Evolutionary conservation across 2,329 filamentous ascomycete genomes (phyloP).

Genomic region (Metarhizium humberi): DNA sequence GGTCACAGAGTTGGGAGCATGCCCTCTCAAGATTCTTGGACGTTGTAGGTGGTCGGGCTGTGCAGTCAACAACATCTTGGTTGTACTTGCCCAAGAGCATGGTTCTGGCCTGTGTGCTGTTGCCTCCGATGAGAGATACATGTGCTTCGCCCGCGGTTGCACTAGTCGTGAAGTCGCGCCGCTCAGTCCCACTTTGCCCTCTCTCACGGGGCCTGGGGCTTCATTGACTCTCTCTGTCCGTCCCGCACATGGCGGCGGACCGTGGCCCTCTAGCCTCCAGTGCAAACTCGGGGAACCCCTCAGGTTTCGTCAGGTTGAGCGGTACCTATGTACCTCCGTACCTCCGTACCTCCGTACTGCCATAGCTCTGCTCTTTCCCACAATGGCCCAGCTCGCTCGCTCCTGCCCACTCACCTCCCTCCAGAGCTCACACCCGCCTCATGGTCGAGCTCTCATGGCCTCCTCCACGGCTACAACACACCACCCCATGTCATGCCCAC

Average conservation of each 20-base stretch:
- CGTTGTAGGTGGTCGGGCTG: not conserved
- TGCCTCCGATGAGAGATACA: not conserved
- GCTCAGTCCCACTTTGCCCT: not conserved
- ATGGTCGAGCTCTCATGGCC: not conserved
- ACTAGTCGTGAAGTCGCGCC: not conserved
- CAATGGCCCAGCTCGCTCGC: too few relatives aligned
- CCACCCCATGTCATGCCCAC: not conserved
- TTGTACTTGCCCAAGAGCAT: too few relatives aligned
- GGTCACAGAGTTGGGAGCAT: not conserved
- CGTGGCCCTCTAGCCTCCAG: not conserved
- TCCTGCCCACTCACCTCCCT: too few relatives aligned
- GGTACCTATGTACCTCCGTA: not conserved
- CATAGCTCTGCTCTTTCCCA: too few relatives aligned
- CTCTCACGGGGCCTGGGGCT: not conserved
- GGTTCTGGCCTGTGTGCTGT: too few relatives aligned
- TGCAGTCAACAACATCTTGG: not conserved
- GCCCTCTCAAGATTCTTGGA: not conserved
- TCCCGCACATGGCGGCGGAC: slow-evolving; percentile 4
- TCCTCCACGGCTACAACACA: not conserved
- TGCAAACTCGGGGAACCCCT: too few relatives aligned
- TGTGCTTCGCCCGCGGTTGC: not conserved
- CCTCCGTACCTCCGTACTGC: not conserved
- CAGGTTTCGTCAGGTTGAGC: not conserved
- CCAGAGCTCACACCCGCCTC: not conserved
- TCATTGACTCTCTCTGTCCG: not conserved